Percentiles rank a stretch among this genome's conserved stretches.
Conservation (phyloP, 2,329 filamentous ascomycete species). For the Colletotrichum musicola region DNA sequence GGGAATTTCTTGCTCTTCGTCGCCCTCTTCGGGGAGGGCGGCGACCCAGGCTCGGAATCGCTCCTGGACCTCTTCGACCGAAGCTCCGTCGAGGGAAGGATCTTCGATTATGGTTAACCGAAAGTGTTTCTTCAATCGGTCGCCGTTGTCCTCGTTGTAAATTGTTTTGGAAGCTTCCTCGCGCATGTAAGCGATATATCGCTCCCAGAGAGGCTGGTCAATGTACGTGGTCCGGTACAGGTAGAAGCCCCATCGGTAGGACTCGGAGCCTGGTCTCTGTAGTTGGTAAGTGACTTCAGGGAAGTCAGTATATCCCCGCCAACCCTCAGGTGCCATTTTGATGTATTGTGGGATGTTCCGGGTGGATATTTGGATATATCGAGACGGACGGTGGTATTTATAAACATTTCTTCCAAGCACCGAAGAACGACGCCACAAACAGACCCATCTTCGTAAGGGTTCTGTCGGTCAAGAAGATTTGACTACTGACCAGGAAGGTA, state of each 20-base stretch:
- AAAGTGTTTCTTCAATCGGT: neutral
- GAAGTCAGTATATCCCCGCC: too few species aligned
- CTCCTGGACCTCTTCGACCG: neutral
- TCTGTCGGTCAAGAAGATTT: too few species aligned
- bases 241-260: slow-evolving; percentile 13
- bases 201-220: slow-evolving; percentile 6
- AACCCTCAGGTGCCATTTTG: too few species aligned
- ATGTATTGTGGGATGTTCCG: too few species aligned
- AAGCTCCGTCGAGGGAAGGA: neutral
- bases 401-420: too few species aligned
- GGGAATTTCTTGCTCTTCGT: neutral
- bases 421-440: too few species aligned
- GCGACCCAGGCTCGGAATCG: neutral
- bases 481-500: too few species aligned
- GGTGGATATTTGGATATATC: too few species aligned
- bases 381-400: too few species aligned
- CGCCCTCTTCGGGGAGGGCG: neutral
- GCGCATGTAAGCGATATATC: neutral
- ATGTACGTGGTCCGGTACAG: neutral
- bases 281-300: too few species aligned
- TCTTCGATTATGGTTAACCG: neutral
- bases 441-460: too few species aligned
- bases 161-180: neutral
- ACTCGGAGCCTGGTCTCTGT: too few species aligned
- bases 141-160: neutral